phyloP scores from a whole-genome alignment of 257 asterid genomes.

The Plantago ovata region DNA sequence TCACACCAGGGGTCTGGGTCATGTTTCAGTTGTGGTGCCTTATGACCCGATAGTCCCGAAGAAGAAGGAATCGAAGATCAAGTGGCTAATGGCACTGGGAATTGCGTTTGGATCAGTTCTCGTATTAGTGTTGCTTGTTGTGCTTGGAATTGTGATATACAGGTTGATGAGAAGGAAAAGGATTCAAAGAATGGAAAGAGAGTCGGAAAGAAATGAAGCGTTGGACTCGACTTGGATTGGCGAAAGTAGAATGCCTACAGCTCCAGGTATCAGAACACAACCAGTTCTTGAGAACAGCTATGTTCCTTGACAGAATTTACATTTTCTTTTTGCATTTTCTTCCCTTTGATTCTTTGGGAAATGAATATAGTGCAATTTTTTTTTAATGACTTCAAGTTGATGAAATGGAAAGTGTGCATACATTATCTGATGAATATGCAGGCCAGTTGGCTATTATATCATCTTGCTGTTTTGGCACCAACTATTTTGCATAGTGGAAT shows the following conservation, averaged over 20 bases:
- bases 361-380: conserved; percentile 18
- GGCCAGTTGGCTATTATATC: conserved; percentile 22
- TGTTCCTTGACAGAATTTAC: conserved; percentile 38
- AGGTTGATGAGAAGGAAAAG: conserved; percentile 27
- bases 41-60: conserved; percentile 3
- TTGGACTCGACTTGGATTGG: conserved; percentile 72
- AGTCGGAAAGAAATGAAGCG: conserved; percentile 57
- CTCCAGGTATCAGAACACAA: conserved; percentile 73
- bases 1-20: conserved; percentile 45
- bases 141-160: conserved; percentile 22
- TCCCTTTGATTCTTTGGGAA: conserved; percentile 17
- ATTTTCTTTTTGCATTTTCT: background rate
- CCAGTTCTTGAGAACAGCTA: conserved; percentile 66
- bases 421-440: background rate
- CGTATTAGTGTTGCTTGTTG: conserved; percentile 33
- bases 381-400: conserved; percentile 3
- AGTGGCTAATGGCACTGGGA: conserved; percentile 56
- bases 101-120: conserved; percentile 43
- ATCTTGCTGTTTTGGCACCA: conserved; percentile 10
- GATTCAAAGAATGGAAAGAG: conserved; percentile 51
- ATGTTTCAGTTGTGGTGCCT: conserved; percentile 62
- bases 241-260: conserved; percentile 72
- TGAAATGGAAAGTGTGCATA: conserved; percentile 3
- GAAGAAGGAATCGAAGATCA: conserved; percentile 19
- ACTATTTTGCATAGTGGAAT: conserved; percentile 19